Evolutionary conservation across 345 rosid genomes (phyloP).

Genomic region (Murraya paniculata): DNA sequence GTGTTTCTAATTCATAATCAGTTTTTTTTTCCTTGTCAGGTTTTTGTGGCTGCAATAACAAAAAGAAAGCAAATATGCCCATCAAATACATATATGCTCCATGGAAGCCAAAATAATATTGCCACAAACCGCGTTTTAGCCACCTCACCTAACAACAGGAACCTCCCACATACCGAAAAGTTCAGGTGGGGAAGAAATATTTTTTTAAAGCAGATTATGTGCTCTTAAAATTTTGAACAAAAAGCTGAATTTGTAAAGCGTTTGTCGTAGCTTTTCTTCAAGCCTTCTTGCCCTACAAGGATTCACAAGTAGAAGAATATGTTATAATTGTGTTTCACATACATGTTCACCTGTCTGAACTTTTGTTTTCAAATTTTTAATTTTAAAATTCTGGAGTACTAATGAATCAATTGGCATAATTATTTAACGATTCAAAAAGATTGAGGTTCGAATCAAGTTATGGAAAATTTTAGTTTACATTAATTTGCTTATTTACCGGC

Average conservation of each 20-base stretch:
- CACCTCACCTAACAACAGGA: constrained; percentile 22
- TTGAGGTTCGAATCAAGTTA: too few species aligned
- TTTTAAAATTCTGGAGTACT: neutral
- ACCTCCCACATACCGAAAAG: constrained; percentile 52
- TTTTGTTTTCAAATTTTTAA: neutral
- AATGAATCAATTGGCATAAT: neutral
- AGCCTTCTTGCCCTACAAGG: neutral
- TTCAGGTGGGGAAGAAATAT: constrained; percentile 45
- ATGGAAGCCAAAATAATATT: constrained; percentile 40
- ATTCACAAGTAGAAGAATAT: neutral
- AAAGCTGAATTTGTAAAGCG: neutral
- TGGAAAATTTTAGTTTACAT: too few species aligned
- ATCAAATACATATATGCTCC: constrained; percentile 48
- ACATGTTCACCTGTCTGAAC: neutral
- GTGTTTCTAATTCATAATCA: neutral
- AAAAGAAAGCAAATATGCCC: constrained; percentile 76
- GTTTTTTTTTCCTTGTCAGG: constrained; percentile 33
- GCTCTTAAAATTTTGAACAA: neutral
- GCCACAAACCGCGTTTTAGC: constrained; percentile 14
- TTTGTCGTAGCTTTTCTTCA: neutral
- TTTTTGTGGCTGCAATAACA: constrained; percentile 71
- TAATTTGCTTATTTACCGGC: too few species aligned
- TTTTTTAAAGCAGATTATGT: neutral
- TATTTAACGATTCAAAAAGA: too few species aligned
- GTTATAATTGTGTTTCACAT: neutral